Base-by-base conservation (phyloP, 306 rosid genomes). In the Fagus sylvatica region DNA sequence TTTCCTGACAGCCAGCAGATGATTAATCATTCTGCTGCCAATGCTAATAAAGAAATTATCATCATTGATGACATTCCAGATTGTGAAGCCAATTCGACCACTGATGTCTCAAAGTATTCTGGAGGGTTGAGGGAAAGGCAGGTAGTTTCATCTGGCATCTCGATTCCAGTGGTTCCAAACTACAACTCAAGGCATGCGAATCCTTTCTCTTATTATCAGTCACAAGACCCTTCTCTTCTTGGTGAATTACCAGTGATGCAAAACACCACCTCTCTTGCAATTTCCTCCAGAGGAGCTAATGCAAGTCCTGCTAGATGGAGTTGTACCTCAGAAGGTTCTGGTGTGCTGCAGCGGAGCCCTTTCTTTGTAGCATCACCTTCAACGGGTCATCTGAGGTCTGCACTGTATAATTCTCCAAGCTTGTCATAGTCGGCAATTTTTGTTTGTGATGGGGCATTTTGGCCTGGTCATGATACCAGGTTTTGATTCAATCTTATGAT, bases 221-320 rank as follows among this genome's bases (percentile, higher is more conserved):
- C 76, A 3, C 78, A 40, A 16, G 77, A 84, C 32, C 83, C 69
- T 36, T 57, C 80, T 40, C 39, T 82, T 46, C 76, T 32, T 6
- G 55, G 72, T 13, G 86, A 80, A 53, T 68, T 81, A 53, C 82
- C 74, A 34, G 51, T 46, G 40, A 54, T 84, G 75, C 75, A 71
- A 66, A 80, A 69, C 13, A 53, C 74, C 54, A 57, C 41, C 55
- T 56, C 76, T 48, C 84, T 76, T 72, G 79, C 77, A 53, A 37
- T 28, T 42, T 64, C 85, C 37, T 48, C 85, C 13, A 71, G 69
- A 43, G 87, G 53, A 78, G 75, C 75, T 12, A 79, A 59, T 33
- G 55, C 76, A 59, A 83, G 79, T 66, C 78, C 85, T 56, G 89
- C 43, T 28, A 75, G 68, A 36, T 88, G 91, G 91, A 72, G 76